These are phyloP conservation scores for Mycena leptocephala DNA, from an alignment of 768 basidiomycete species.

Conservation along the genomic window DNA sequence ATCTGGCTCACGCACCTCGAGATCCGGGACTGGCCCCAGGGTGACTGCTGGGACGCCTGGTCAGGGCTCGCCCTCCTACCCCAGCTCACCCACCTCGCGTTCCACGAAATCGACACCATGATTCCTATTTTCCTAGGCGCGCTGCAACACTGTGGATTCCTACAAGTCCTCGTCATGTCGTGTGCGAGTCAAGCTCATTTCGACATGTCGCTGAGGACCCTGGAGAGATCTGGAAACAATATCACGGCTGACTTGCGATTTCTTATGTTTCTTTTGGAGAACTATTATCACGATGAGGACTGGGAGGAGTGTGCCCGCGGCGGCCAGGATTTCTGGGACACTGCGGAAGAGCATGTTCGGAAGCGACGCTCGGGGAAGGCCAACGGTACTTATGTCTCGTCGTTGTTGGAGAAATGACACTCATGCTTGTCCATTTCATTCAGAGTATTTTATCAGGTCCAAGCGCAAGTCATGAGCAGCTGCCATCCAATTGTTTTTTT, in stretches of 20 bases:
- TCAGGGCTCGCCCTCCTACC: neutral
- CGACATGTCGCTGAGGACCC: neutral
- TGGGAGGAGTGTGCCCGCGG: neutral
- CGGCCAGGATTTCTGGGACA: conserved; percentile 5
- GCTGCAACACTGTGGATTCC: neutral
- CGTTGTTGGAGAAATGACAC: no score
- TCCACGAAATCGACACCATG: conserved; percentile 9
- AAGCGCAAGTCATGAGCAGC: no score
- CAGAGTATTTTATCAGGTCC: no score
- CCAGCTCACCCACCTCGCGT: no score
- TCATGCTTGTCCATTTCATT: no score
- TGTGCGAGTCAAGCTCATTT: neutral
- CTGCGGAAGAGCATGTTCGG: neutral
- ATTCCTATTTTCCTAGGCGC: neutral
- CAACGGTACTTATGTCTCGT: neutral
- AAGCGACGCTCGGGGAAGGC: neutral
- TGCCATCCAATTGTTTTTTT: no score
- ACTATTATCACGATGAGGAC: neutral
- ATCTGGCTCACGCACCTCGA: neutral
- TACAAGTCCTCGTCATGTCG: neutral
- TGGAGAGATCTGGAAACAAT: neutral
- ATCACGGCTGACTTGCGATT: neutral
- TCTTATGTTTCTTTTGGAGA: neutral
- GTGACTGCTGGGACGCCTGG: neutral
- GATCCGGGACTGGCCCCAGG: conserved; percentile 2